phyloP scores from a whole-genome alignment of 176 grass and related monocot species.

The Chloris gayana region DNA sequence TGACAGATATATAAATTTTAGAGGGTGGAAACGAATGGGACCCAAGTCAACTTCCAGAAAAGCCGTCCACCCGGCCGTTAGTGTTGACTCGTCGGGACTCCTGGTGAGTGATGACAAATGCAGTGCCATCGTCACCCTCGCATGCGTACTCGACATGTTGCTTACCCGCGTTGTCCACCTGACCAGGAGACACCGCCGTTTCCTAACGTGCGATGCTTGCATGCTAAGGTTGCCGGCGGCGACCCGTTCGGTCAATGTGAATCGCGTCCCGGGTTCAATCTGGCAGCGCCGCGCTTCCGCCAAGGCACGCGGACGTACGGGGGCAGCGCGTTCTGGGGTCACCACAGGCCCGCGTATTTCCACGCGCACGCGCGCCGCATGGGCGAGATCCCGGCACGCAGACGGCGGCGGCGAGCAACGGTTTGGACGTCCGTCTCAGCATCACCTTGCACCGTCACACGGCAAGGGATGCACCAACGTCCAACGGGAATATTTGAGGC shows the following conservation, averaged over 20 bases:
- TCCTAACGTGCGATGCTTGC: neutral
- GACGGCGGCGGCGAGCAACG: neutral
- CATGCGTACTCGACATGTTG: neutral
- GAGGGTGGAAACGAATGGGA: too few relatives aligned
- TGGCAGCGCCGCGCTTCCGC: neutral
- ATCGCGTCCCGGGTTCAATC: neutral
- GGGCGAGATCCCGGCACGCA: neutral
- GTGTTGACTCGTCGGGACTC: neutral
- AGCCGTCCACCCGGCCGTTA: neutral
- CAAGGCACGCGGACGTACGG: slow-evolving; percentile 1
- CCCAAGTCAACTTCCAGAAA: neutral
- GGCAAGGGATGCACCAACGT: too few relatives aligned
- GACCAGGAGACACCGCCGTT: neutral
- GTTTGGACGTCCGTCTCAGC: too few relatives aligned
- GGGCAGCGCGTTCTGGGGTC: neutral
- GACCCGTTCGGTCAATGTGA: neutral
- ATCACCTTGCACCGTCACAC: neutral
- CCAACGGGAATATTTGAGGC: neutral
- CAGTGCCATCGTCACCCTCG: neutral
- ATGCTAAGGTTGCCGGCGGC: neutral
- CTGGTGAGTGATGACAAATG: neutral
- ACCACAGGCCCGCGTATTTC: neutral
- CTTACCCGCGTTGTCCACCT: neutral
- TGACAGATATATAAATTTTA: too few relatives aligned
- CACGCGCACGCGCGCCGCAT: neutral